These are phyloP conservation scores for Dendrocalamus sinicus DNA, from an alignment of 176 grass and related monocot species.

Conservation along the genomic window DNA sequence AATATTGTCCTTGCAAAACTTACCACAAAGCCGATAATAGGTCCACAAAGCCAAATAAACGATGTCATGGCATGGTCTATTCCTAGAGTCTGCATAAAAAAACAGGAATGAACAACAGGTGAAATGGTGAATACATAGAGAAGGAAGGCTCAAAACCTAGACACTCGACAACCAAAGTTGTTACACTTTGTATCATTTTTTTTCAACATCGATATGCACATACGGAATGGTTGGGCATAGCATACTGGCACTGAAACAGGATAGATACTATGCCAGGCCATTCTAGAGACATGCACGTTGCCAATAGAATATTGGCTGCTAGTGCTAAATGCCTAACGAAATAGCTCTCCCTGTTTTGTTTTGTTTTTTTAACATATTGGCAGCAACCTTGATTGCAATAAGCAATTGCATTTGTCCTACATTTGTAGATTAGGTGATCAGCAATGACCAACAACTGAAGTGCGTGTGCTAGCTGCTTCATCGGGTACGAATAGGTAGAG, in stretches of 20 bases:
- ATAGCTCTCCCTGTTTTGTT: neutral
- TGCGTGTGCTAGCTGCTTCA: neutral
- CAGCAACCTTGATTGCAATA: neutral
- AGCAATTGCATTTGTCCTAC: neutral
- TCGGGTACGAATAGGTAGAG: neutral
- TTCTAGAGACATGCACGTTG: neutral
- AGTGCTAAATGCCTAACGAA: neutral
- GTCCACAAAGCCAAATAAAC: conserved; percentile 98
- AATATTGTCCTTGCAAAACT: neutral
- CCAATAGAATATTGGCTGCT: neutral
- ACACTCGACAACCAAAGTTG: neutral
- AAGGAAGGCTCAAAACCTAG: neutral
- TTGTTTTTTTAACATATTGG: neutral
- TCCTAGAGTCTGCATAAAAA: conserved; percentile 87
- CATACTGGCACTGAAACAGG: neutral
- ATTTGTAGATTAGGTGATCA: neutral
- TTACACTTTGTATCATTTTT: neutral
- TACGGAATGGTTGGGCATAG: neutral
- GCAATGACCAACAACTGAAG: neutral
- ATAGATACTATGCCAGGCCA: too few species aligned
- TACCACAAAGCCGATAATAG: conserved; percentile 96
- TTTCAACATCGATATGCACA: neutral
- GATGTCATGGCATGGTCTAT: conserved; percentile 96
- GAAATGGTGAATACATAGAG: neutral
- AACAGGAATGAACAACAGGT: neutral